phyloP scores from a whole-genome alignment of 306 rosid species.

The Trifolium pratense region DNA sequence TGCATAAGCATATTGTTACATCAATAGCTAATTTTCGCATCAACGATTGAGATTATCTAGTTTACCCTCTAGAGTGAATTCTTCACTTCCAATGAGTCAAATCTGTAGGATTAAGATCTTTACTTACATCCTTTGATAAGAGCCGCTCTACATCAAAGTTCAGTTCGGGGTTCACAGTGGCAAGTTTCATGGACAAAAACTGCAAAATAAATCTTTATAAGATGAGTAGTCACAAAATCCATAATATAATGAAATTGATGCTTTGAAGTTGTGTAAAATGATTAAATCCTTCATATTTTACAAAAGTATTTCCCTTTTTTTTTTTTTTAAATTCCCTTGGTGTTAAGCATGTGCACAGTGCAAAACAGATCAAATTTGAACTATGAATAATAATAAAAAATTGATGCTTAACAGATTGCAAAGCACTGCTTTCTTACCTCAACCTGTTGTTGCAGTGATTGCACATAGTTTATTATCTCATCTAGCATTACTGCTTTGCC shows the following conservation, averaged over 20 bases:
- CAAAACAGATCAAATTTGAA: slow-evolving; percentile 30
- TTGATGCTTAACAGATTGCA: slow-evolving; percentile 26
- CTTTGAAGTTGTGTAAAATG: slow-evolving; percentile 12
- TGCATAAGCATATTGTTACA: neutral
- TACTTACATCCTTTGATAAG: slow-evolving; percentile 91
- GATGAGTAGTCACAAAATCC: slow-evolving; percentile 30
- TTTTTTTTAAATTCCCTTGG: slow-evolving; percentile 67
- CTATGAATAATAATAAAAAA: slow-evolving; percentile 29
- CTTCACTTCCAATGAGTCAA: neutral
- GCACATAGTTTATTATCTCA: slow-evolving; percentile 97
- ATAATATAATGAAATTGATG: slow-evolving; percentile 16
- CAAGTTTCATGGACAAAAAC: slow-evolving; percentile 98
- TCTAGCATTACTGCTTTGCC: slow-evolving; percentile 99
- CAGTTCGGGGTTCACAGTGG: slow-evolving; percentile 94
- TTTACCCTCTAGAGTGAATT: neutral
- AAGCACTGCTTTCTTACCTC: slow-evolving; percentile 67
- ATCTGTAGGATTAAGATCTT: neutral
- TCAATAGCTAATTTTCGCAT: neutral
- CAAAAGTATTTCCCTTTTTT: slow-evolving; percentile 40
- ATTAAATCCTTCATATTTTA: neutral
- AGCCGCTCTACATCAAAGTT: slow-evolving; percentile 80
- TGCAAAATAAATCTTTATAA: slow-evolving; percentile 47
- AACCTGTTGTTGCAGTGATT: slow-evolving; percentile 97
- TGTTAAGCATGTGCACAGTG: slow-evolving; percentile 49
- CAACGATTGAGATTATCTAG: neutral